Percentiles rank a stretch among this genome's conserved stretches.
Conservation (phyloP, 1,284 basidiomycete species). For the Cronartium quercuum region DNA sequence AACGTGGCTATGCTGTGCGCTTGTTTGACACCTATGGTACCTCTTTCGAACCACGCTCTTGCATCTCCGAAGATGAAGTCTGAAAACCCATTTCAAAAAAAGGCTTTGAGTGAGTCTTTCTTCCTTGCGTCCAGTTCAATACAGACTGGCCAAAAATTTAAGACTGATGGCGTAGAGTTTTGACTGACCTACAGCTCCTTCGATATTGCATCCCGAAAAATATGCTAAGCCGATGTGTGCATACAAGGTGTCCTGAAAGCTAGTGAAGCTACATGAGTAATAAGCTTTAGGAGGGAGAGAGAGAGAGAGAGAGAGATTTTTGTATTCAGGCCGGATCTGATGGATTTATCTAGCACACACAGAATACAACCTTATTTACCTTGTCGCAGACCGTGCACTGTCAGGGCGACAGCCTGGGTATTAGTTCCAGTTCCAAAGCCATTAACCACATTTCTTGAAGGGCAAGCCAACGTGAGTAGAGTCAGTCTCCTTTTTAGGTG, state of each 20-base stretch:
- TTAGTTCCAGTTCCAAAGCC: slow-evolving; percentile 23
- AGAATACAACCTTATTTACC: not conserved
- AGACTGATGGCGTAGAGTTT: not conserved
- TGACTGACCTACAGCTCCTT: slow-evolving; percentile 26
- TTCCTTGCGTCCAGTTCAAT: not conserved
- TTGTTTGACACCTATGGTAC: slow-evolving; percentile 9
- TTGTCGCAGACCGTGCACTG: slow-evolving; percentile 14
- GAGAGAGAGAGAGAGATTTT: not conserved
- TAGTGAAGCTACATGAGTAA: slow-evolving; percentile 28
- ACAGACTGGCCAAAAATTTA: not conserved
- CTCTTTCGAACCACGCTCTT: slow-evolving; percentile 20
- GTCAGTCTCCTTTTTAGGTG: not conserved
- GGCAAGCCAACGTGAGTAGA: not conserved
- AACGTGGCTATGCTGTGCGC: not conserved
- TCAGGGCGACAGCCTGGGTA: slow-evolving; percentile 35
- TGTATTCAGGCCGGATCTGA: not conserved
- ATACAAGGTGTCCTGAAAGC: slow-evolving; percentile 33
- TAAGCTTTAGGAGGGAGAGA: not conserved
- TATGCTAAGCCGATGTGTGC: slow-evolving; percentile 1
- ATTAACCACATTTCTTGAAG: slow-evolving; percentile 24
- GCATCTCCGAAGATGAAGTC: slow-evolving; percentile 31
- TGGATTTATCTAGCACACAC: not conserved
- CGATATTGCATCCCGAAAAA: slow-evolving; percentile 18
- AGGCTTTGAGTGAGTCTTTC: not conserved
- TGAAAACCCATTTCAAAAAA: not conserved